These are phyloP conservation scores for Litsea cubeba DNA, from an alignment of 164 flowering plant genomes.

Conservation along the genomic window DNA sequence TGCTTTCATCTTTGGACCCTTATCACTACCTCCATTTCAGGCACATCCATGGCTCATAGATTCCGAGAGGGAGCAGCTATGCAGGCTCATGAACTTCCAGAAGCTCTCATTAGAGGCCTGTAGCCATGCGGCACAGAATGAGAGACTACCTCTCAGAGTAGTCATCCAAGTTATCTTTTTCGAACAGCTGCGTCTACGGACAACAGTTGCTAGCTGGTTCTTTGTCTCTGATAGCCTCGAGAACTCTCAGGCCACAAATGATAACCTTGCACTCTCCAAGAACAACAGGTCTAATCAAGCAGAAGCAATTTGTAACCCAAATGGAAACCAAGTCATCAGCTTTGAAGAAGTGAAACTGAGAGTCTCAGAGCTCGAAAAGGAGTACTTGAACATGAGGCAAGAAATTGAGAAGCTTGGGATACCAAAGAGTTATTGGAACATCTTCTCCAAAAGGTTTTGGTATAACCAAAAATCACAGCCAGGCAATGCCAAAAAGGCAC, in stretches of 20 bases:
- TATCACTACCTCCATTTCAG: conserved; percentile 21
- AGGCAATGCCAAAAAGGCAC: conserved; percentile 14
- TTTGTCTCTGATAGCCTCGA: conserved; percentile 55
- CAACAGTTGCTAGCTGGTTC: conserved; percentile 61
- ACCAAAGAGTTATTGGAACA: conserved; percentile 50
- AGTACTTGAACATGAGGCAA: conserved; percentile 48
- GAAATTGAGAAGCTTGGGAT: conserved; percentile 50
- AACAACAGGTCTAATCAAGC: conserved; percentile 13
- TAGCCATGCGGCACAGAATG: conserved; percentile 77
- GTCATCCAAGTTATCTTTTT: conserved; percentile 72
- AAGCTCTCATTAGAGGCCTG: conserved; percentile 70
- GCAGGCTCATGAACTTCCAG: conserved; percentile 76
- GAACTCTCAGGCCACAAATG: conserved; percentile 29
- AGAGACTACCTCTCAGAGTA: conserved; percentile 65
- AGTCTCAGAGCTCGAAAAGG: conserved; percentile 60
- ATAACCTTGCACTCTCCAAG: conserved; percentile 23
- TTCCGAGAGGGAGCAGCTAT: conserved; percentile 57
- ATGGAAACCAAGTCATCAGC: conserved; percentile 8
- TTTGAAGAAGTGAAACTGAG: conserved; percentile 41
- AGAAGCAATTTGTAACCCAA: conserved; percentile 4
- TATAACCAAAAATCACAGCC: conserved; percentile 24
- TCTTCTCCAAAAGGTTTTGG: conserved; percentile 32
- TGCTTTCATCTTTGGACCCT: neutral
- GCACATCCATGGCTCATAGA: conserved; percentile 71
- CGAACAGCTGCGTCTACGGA: conserved; percentile 62